Conservation (phyloP, 257 asterid species). For the Echites panduratus region DNA sequence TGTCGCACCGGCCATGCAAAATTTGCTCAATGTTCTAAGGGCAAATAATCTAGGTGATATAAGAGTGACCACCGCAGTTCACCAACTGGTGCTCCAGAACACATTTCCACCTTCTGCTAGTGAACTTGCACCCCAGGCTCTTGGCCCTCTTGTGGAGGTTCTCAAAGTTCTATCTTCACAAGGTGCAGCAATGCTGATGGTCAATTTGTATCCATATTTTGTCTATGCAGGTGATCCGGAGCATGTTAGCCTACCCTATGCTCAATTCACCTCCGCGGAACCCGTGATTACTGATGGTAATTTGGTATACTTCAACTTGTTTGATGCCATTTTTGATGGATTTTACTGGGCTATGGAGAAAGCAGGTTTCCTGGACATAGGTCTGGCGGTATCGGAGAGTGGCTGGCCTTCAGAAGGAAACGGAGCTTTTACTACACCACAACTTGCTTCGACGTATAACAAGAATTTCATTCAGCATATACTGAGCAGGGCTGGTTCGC, state of each 20-base stretch:
- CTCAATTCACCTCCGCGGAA: slow-evolving; percentile 20
- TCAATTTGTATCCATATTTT: slow-evolving; percentile 38
- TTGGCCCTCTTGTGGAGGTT: slow-evolving; percentile 18
- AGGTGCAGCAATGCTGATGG: slow-evolving; percentile 26
- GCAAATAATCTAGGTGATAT: not conserved
- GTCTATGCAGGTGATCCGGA: not conserved
- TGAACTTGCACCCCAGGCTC: slow-evolving; percentile 3
- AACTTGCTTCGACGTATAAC: slow-evolving; percentile 1
- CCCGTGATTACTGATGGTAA: slow-evolving; percentile 3
- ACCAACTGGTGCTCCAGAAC: slow-evolving; percentile 3
- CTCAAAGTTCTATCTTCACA: slow-evolving; percentile 4
- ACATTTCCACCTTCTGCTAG: slow-evolving; percentile 33
- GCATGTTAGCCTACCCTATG: slow-evolving; percentile 16
- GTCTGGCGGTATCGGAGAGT: slow-evolving; percentile 25
- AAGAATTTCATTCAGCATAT: not conserved
- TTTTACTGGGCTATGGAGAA: slow-evolving; percentile 28
- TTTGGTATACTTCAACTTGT: slow-evolving; percentile 26
- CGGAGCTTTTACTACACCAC: not conserved
- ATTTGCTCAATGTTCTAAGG: not conserved
- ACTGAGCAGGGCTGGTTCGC: slow-evolving; percentile 1
- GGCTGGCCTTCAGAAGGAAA: slow-evolving; percentile 26
- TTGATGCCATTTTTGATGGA: slow-evolving; percentile 39
- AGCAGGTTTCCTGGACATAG: slow-evolving; percentile 20
- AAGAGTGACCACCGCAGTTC: slow-evolving; percentile 11
- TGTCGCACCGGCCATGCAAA: slow-evolving; percentile 1